Evolutionary conservation across 345 rosid genomes (phyloP).

Genomic region (Passiflora organensis): DNA sequence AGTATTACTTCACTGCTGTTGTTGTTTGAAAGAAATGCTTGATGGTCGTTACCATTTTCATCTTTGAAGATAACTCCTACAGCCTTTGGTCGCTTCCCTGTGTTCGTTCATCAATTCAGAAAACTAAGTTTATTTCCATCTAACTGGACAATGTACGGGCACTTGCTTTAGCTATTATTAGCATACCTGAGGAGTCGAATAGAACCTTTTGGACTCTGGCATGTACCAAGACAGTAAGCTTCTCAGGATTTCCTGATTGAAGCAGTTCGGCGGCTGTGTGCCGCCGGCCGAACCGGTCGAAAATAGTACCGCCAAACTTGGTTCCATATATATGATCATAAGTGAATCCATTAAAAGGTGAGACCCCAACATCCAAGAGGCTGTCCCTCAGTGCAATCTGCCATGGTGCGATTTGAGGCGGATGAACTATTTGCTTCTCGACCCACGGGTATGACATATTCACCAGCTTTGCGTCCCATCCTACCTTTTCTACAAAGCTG

Average conservation of each 20-base stretch:
- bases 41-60: conserved; percentile 70
- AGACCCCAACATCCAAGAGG: conserved; percentile 71
- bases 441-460: conserved; percentile 88
- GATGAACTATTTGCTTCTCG: conserved; percentile 66
- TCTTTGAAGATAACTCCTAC: conserved; percentile 79
- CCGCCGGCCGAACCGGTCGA: conserved; percentile 82
- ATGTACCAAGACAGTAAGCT: conserved; percentile 62
- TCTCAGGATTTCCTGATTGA: conserved; percentile 57
- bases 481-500: conserved; percentile 36
- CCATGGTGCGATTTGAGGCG: conserved; percentile 66
- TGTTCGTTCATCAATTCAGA: too few species aligned
- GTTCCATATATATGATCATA: conserved; percentile 87
- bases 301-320: conserved; percentile 90
- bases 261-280: conserved; percentile 95
- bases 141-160: too few species aligned
- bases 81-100: conserved; percentile 64
- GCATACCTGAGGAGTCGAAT: conserved; percentile 60
- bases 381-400: conserved; percentile 71
- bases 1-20: conserved; percentile 68
- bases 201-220: conserved; percentile 75
- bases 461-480: conserved; percentile 82
- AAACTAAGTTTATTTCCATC: too few species aligned
- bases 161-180: too few species aligned
- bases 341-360: conserved; percentile 89
- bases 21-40: conserved; percentile 45